Evolutionary conservation across 768 basidiomycete genomes (phyloP).

Genomic region (Tylopilus rubrobrunneus): DNA sequence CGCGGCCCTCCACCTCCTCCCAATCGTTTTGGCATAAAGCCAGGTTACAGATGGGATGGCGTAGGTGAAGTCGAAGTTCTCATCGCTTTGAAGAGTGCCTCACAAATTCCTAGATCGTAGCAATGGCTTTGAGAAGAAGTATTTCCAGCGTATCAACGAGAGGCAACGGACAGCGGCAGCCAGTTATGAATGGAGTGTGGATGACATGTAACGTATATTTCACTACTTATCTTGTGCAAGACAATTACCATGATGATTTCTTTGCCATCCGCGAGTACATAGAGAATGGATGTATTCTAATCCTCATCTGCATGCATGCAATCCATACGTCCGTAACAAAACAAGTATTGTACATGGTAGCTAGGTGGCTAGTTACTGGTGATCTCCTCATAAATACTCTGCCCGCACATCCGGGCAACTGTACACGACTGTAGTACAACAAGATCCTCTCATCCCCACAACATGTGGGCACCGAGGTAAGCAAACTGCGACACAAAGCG

Average conservation of each 20-base stretch:
- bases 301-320: not conserved
- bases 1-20: constrained; percentile 84
- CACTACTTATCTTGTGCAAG: not conserved
- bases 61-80: constrained; percentile 59
- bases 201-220: constrained; percentile 71
- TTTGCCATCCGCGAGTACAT: not conserved
- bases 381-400: constrained; percentile 21
- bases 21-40: constrained; percentile 92
- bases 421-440: constrained; percentile 19
- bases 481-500: constrained; percentile 7
- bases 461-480: constrained; percentile 5
- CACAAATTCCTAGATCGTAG: constrained; percentile 61
- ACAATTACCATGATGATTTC: not conserved
- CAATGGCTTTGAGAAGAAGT: constrained; percentile 92
- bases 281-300: not conserved
- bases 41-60: constrained; percentile 98
- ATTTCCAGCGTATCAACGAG: constrained; percentile 81
- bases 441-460: constrained; percentile 8
- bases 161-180: constrained; percentile 65
- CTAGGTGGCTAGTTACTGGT: not conserved
- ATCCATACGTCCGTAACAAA: constrained; percentile 2
- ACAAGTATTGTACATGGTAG: not conserved
- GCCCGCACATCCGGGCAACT: constrained; percentile 7
- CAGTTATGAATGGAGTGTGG: constrained; percentile 82
- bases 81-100: not conserved